Percentiles rank a stretch among this genome's conserved stretches.
phyloP scores from a whole-genome alignment of 208 protist genomes.

The Crithidia brevicula region DNA sequence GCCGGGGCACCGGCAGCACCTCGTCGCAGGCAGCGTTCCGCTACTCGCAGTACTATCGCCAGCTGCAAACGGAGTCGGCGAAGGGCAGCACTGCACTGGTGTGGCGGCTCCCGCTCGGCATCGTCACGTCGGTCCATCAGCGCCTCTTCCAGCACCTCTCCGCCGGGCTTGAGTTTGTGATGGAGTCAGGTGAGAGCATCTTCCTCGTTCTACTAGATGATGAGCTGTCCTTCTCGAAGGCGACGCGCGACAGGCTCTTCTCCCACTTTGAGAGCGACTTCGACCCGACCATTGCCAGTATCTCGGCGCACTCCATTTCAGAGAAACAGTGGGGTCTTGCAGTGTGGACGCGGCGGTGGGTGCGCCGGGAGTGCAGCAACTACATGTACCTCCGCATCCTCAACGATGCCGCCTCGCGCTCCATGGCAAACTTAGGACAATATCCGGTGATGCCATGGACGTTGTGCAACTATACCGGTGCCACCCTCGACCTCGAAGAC shows the following conservation, averaged over 20 bases:
- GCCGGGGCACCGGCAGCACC: constrained; percentile 25
- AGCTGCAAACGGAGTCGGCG: constrained; percentile 53
- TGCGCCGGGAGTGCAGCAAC: constrained; percentile 84
- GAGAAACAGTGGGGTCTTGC: constrained; percentile 44
- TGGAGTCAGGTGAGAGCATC: constrained; percentile 59
- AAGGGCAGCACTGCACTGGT: constrained; percentile 48
- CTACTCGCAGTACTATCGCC: constrained; percentile 80
- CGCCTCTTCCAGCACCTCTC: constrained; percentile 75
- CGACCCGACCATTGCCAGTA: constrained; percentile 34
- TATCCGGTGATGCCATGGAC: constrained; percentile 97
- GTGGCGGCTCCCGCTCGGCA: constrained; percentile 60
- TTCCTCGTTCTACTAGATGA: constrained; percentile 72
- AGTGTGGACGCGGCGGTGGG: constrained; percentile 69
- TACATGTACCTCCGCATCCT: constrained; percentile 90
- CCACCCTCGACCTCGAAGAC: constrained; percentile 77
- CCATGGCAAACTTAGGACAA: constrained; percentile 90
- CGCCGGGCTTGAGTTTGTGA: constrained; percentile 61
- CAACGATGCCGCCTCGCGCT: constrained; percentile 91
- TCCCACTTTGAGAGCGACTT: constrained; percentile 31
- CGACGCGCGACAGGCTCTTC: constrained; percentile 42
- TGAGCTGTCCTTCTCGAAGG: constrained; percentile 67
- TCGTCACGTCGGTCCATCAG: constrained; percentile 51
- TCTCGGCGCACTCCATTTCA: constrained; percentile 38
- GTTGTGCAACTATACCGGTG: constrained; percentile 75
- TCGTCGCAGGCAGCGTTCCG: constrained; percentile 56